phyloP scores from a whole-genome alignment of 1,139 yeast species.

The Magnusiomyces paraingens region DNA sequence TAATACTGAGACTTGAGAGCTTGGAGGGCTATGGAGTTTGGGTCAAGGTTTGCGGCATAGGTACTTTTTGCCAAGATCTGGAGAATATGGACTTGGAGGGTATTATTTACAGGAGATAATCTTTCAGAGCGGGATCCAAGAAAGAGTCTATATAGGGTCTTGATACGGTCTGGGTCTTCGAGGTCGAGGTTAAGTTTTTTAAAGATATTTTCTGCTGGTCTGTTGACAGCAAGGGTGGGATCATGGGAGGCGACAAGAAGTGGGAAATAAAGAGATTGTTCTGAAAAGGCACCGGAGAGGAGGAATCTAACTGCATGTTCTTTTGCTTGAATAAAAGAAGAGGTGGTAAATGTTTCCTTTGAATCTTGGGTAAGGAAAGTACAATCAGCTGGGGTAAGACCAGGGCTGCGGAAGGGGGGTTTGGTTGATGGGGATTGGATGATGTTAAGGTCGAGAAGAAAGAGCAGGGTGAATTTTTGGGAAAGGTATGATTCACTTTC shows the following conservation, averaged over 20 bases:
- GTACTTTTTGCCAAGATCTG: conserved; percentile 48
- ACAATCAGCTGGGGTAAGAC: conserved; percentile 50
- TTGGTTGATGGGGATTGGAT: conserved; percentile 4
- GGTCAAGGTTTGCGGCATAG: conserved; percentile 37
- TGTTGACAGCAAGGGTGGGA: conserved; percentile 46
- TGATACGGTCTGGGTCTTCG: conserved; percentile 44
- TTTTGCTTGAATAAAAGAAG: conserved; percentile 41
- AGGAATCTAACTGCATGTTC: conserved; percentile 39
- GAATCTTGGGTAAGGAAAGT: conserved; percentile 62
- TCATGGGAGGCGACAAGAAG: conserved; percentile 64
- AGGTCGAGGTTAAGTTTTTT: conserved; percentile 47
- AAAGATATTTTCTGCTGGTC: conserved; percentile 45
- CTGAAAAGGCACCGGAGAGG: conserved; percentile 36
- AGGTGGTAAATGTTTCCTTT: conserved; percentile 50
- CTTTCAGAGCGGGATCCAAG: conserved; percentile 34
- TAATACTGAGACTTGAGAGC: conserved; percentile 52
- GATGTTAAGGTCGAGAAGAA: conserved; percentile 41
- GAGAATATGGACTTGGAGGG: conserved; percentile 55
- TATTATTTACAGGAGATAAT: conserved; percentile 48
- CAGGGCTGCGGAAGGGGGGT: conserved; percentile 44
- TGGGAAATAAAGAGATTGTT: conserved; percentile 32
- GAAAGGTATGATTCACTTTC: conserved; percentile 42
- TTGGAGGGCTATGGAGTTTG: conserved; percentile 39
- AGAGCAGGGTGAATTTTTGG: conserved; percentile 46
- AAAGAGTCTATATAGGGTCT: conserved; percentile 40